Conservation (phyloP, 2,329 filamentous ascomycete genomes). For the Pyricularia sp. region DNA sequence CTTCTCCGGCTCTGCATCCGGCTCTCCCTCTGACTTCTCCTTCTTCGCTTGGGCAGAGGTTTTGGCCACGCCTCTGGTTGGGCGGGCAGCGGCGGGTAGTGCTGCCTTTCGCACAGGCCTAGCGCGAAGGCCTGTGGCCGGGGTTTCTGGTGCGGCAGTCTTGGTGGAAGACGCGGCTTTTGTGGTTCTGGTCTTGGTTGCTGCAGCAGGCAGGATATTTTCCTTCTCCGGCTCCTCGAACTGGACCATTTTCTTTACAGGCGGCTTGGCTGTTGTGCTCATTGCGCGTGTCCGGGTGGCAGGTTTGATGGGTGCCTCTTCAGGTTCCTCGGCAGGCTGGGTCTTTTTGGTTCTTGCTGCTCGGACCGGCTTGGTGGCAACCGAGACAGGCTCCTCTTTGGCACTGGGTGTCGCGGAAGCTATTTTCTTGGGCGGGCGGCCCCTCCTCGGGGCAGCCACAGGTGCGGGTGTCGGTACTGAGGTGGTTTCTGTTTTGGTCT, state of each 20-base stretch:
- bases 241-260: slow-evolving; percentile 50
- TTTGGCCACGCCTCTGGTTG: slow-evolving; percentile 11
- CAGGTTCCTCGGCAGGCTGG: not conserved
- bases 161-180: slow-evolving; percentile 14
- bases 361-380: slow-evolving; percentile 11
- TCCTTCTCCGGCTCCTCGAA: slow-evolving; percentile 59
- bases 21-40: slow-evolving; percentile 26
- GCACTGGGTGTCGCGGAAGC: slow-evolving; percentile 10
- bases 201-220: slow-evolving; percentile 37
- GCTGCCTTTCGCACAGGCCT: slow-evolving; percentile 13
- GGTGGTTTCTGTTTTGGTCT: slow-evolving; percentile 12
- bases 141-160: not conserved
- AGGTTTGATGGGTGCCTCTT: slow-evolving; percentile 21
- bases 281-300: slow-evolving; percentile 27
- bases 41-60: slow-evolving; percentile 17
- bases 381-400: slow-evolving; percentile 14
- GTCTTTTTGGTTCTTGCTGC: slow-evolving; percentile 18
- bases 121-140: slow-evolving; percentile 24
- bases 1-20: slow-evolving; percentile 13
- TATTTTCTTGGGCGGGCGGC: slow-evolving; percentile 22
- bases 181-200: slow-evolving; percentile 21
- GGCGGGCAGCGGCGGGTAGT: slow-evolving; percentile 5
- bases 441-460: slow-evolving; percentile 12
- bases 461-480: not conserved
- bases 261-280: slow-evolving; percentile 29